Base-by-base conservation (phyloP, 225 moss, liverwort and hornwort genomes). In the Physcomitrium patens region DNA sequence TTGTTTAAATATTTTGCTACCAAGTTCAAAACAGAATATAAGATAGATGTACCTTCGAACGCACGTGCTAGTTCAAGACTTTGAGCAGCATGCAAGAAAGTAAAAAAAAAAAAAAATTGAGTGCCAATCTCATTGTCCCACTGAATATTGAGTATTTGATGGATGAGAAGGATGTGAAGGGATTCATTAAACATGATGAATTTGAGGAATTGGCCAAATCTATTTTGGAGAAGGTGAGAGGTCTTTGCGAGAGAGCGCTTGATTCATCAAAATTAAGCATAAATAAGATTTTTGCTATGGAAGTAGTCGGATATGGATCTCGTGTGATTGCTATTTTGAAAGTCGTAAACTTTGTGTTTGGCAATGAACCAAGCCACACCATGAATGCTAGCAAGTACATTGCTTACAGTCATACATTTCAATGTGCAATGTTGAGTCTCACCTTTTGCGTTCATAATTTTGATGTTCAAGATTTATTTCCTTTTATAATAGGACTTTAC, bases 71-170 rank as follows among this genome's bases (percentile, higher is more conserved):
- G 93, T 47, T 85, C 86, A 5, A 78, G 99, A 64, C 89, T 99
- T 0, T 91, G 99, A 0, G 27, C 81, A 5, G 86, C 59, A 14
- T 99, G 95, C 41, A 95, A 99, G 85, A 99, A 95, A 78, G 72
- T 90, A 80, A 99, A 99, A 90, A 99, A 80, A 99, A 99, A 90
- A 99, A 99, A 70, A 90, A 92, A 1, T 69, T 99, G 55, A 99
- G 99, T 56, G 99, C 99, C 19, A 99, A 99, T 71, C 83, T 95
- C 6, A 87, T 89, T 72, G 99, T 92, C 12, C 95, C 99, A 1
- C 73, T 95, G 57, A 95, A 88, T 69, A 79, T 99, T 28, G 99
- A 99, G 76, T 95, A 95, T 52, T 74, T 95, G 73, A 95, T 99
- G 99, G 99, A 99, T 68, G 99, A 99, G 89, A 99, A 95, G 70